Percentiles rank a stretch among this genome's conserved stretches.
These are phyloP conservation scores for Neospermospora avenae DNA, from an alignment of 2,329 filamentous ascomycete species.

Conservation along the genomic window DNA sequence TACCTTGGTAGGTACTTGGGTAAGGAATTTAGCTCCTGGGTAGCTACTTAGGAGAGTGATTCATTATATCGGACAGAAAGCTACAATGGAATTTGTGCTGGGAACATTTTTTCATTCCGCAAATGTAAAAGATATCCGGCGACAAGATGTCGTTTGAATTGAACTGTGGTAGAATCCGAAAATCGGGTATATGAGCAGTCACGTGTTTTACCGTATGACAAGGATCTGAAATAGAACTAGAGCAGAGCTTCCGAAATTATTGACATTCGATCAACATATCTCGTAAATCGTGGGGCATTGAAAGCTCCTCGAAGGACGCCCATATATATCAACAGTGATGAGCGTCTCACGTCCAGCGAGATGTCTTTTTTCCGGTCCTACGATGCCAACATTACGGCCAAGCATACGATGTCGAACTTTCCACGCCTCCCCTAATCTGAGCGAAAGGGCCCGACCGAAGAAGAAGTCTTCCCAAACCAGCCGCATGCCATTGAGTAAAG, in stretches of 20 bases:
- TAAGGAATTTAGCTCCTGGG: too few species aligned
- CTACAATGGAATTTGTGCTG: too few species aligned
- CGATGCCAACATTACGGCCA: conserved; percentile 39
- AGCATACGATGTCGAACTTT: conserved; percentile 46
- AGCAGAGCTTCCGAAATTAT: conserved; percentile 16
- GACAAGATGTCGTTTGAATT: background rate
- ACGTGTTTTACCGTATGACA: background rate
- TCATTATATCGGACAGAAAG: too few species aligned
- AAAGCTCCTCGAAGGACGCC: conserved; percentile 19
- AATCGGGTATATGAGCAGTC: background rate
- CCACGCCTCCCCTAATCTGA: conserved; percentile 42
- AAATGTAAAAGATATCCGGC: too few species aligned
- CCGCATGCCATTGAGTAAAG: conserved; percentile 37
- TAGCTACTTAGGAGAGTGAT: too few species aligned
- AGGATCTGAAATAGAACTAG: background rate
- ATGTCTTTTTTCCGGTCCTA: conserved; percentile 49
- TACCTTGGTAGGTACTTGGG: too few species aligned
- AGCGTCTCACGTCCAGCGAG: conserved; percentile 46
- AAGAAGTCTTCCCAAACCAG: conserved; percentile 34
- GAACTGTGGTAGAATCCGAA: background rate
- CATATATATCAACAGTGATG: conserved; percentile 37
- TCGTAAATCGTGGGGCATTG: conserved; percentile 26
- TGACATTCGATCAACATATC: conserved; percentile 5
- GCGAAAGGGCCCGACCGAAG: conserved; percentile 38
- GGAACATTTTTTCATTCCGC: too few species aligned